Conservation (phyloP, 768 basidiomycete species). For the Sarcodon aspratus region DNA sequence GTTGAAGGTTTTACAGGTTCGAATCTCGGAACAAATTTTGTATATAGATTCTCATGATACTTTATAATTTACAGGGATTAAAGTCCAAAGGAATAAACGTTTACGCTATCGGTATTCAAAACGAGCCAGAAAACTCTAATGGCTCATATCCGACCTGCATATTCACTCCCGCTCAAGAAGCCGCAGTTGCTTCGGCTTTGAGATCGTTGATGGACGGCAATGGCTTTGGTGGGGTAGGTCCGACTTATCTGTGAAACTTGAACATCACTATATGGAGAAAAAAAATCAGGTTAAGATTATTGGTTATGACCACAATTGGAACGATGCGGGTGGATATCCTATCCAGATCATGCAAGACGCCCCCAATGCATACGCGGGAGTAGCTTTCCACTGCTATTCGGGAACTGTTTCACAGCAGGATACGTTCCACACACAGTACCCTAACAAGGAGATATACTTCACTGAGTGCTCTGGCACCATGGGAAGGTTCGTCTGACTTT, state of each 20-base stretch:
- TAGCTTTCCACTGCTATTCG: conserved; percentile 63
- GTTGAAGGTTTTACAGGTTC: conserved; percentile 38
- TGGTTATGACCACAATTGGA: conserved; percentile 72
- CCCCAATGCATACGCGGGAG: conserved; percentile 45
- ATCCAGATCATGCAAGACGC: conserved; percentile 50
- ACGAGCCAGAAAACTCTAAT: conserved; percentile 43
- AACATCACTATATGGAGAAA: no score
- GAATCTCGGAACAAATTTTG: no score
- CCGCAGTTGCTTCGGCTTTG: conserved; percentile 42
- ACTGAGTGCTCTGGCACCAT: conserved; percentile 53
- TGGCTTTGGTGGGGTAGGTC: conserved; percentile 34
- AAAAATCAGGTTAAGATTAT: conserved; percentile 31
- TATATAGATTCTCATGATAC: no score
- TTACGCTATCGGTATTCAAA: conserved; percentile 55
- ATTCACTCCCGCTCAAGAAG: conserved; percentile 45
- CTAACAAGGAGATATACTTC: conserved; percentile 44
- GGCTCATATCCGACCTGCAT: conserved; percentile 58
- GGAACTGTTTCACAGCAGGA: conserved; percentile 44
- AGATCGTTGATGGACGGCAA: conserved; percentile 51
- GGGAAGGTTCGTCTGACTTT: no score
- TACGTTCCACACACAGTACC: conserved; percentile 41
- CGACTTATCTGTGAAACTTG: no score
- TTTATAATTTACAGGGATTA: conserved; percentile 39
- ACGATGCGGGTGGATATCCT: conserved; percentile 50
- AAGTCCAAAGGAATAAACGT: conserved; percentile 44